Percentiles rank a stretch among this genome's conserved stretches.
Evolutionary conservation across 2,329 filamentous ascomycete species (phyloP).

Genomic region (Simplicillium sp.): DNA sequence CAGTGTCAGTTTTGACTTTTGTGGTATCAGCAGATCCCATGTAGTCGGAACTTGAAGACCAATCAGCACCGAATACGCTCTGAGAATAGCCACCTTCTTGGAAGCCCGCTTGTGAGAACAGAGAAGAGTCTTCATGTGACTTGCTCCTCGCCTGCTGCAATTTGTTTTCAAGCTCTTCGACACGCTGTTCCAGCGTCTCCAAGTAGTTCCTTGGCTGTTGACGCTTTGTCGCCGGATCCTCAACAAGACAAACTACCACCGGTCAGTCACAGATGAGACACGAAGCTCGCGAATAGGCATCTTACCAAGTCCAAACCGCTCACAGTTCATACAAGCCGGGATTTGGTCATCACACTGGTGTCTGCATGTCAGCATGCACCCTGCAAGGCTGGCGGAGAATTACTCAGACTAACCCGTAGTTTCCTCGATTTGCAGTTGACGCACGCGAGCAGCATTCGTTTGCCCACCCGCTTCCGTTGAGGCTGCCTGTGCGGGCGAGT

Average conservation of each 20-base stretch:
- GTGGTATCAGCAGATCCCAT: too few species aligned
- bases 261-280: neutral
- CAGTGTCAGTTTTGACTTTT: neutral
- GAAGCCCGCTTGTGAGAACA: too few species aligned
- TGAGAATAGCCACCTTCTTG: too few species aligned
- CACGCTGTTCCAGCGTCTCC: neutral
- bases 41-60: too few species aligned
- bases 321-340: neutral
- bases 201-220: slow-evolving; percentile 1
- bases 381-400: too few species aligned
- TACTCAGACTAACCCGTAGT: neutral
- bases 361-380: too few species aligned
- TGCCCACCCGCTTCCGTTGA: neutral
- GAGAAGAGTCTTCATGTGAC: too few species aligned
- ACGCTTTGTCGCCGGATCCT: slow-evolving; percentile 1
- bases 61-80: too few species aligned
- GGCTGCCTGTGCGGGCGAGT: neutral
- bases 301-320: slow-evolving; percentile 1
- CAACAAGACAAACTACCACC: neutral
- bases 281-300: neutral
- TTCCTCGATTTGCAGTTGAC: slow-evolving; percentile 1
- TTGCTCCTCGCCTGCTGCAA: neutral
- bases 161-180: neutral
- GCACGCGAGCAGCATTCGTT: slow-evolving; percentile 1
- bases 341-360: slow-evolving; percentile 1